Conservation (phyloP, 306 rosid genomes). For the Vigna mungo region DNA sequence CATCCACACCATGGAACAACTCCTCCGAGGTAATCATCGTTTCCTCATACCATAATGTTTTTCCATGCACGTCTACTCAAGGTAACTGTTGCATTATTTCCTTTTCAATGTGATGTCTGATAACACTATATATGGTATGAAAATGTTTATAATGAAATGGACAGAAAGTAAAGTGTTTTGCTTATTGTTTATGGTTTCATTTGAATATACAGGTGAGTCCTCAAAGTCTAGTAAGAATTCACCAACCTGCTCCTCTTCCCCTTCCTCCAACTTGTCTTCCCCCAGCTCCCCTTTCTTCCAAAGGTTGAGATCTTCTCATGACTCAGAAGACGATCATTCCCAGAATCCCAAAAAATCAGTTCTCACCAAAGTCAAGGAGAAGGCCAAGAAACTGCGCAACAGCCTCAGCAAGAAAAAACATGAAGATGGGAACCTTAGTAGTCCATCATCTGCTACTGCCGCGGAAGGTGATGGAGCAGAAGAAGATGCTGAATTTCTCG, state of each 20-base stretch:
- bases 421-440: constrained; percentile 50
- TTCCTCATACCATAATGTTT: no score
- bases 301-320: constrained; percentile 56
- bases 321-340: constrained; percentile 64
- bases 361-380: constrained; percentile 85
- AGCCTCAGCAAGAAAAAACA: constrained; percentile 83
- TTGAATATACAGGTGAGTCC: constrained; percentile 46
- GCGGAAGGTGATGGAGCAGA: constrained; percentile 50
- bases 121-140: no score
- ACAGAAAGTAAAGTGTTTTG: neutral
- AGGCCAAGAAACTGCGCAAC: constrained; percentile 78
- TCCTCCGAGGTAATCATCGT: constrained; percentile 68
- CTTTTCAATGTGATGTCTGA: no score
- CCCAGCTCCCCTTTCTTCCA: constrained; percentile 41
- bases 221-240: constrained; percentile 45
- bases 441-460: constrained; percentile 52
- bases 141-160: neutral
- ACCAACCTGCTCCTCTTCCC: constrained; percentile 38
- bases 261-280: constrained; percentile 35
- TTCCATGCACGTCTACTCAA: no score
- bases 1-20: constrained; percentile 66
- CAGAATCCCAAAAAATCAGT: constrained; percentile 89
- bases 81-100: no score
- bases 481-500: constrained; percentile 68
- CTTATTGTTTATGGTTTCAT: neutral